Evolutionary conservation across 2,329 filamentous ascomycete species (phyloP), one percentile per base, ranked within the genome.

Genomic region (Colletotrichum acutatum): DNA sequence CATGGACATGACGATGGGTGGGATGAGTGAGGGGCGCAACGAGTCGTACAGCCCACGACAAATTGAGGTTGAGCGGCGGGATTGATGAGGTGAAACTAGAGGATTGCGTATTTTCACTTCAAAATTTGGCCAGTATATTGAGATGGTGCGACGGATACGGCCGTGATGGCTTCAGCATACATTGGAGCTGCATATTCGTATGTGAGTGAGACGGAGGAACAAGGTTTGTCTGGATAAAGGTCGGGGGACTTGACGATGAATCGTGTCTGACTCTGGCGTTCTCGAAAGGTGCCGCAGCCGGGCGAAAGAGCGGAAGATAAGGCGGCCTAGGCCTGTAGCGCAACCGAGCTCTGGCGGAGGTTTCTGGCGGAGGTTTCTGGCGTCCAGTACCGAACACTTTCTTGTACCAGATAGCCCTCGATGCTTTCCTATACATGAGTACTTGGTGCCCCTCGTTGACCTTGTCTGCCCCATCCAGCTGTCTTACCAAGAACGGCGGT

Each of bases 251-350:
- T 54, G 64, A 24, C 22, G 30, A 53, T 59, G 54, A 64, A 56
- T 66, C 46, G 65, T 56, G 59, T 61, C 32, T 61, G 26, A 32
- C 26, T 61, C 32, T 61, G 26, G 46, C 26, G 62, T 71, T 71
- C 49, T 49, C 57, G 53, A 52, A 37, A 58, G 65, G 57, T 56
- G 57, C 64, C 26, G 30, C 49, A 28, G 49, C 49, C 64, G 63
- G 58, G 19, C 56, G 46, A 60, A 49, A 46, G 19, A 26, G 34
- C n/a, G 19, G 24, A 37, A 46, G 57, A 28, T n/a, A 46, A 68
- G 19, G 30, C 22, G n/a, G 30, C 42, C 28, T 42, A 49, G 22
- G 11, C 16, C n/a, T 24, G 28, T 46, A 49, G 28, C 28, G 14
- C 59, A 49, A 4, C 19, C 46, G 46, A 26, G 46, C 49, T 28